Evolutionary conservation across 192 early-diverging fungal species (phyloP), one percentile per base, ranked within the genome.

Genomic region (Backusella parvicylindrica): DNA sequence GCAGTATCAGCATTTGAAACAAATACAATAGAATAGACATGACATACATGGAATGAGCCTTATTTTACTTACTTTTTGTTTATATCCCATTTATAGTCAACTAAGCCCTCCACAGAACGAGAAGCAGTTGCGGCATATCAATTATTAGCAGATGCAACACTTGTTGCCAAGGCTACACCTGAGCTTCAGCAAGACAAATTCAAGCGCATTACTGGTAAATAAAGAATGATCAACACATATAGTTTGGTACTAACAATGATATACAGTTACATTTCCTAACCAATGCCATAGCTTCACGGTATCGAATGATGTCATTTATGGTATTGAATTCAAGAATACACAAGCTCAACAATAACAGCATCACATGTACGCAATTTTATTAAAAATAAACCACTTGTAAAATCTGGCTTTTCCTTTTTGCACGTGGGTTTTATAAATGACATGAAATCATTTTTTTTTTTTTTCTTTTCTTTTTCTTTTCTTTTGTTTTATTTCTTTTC

Each of bases 151-250:
- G 63, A 73, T 65, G 72, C 72, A 23, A 40, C 63, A 21, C 49
- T 64, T 21, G 26, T 73, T 31, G 63, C 38, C 15, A 64, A 60
- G 13, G 30, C 40, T 21, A 41, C 60, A 11, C 38, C 38, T 41
- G 72, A 64, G 28, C 38, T 41, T 32, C 56, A 65, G 35, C 60
- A 37, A 31, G 72, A 73, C 26, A 73, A 65, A 73, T 32, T 73
- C 9, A 73, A 73, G 60, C 33, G 72, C 21, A 63, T 73, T 13
- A 73, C 72, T 32, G 72, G 72, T 73, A 64, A 64, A 43, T 9
- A 1, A 43, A 6, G 16, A 65, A 18, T 1, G 0, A 65, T 5
- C 1, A 7, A 33, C 1, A 33, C 0, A 7, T 15, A 16, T n/a
- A n/a, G n/a, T 37, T 16, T 40, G 1, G 23, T 26, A 40, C 26